Evolutionary conservation across 257 asterid genomes (phyloP), one percentile per base, ranked within the genome.

Genomic region (Ajuga chamaepitys): DNA sequence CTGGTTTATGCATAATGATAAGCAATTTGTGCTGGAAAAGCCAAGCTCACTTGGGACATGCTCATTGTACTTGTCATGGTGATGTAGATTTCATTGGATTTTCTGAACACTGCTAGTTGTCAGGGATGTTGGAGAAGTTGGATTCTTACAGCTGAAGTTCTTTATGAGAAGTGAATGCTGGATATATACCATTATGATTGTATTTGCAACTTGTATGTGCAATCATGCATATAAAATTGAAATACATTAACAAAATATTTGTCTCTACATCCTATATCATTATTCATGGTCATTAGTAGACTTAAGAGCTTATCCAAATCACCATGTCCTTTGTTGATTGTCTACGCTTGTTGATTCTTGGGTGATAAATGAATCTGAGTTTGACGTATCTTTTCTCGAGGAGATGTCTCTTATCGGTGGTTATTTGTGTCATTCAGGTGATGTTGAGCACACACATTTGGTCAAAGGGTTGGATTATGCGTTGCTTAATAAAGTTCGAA

Each of bases 391-490:
- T 26, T 58, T 37, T 42, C 51, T 45, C 50, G 57, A 37, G 57
- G 48, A 17, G 22, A 17, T 17, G 51, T 73, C 51, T 20, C 62
- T 66, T 44, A 58, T 48, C 9, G 34, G 54, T 56, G 66, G 72
- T 41, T 85, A 51, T 67, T 79, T 57, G 30, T 78, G 67, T 59
- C 56, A 60, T 67, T 72, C 82, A 94, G 99, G 99, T 81, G 99
- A 94, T 80, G 97, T 94, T 68, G 97, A 94, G 79, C 99, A 94
- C 82, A 94, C 99, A 0, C 97, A 90, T 81, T 84, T 94, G 82
- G 97, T 94, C 45, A 94, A 94, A 78, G 99, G 99, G 70, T 71
- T 94, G 86, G 99, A 94, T 75, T 94, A 81, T 66, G 99, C 99
- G 47, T 88, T 94, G 72, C 97, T 94, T 70, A 69, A 94, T 78